Evolutionary conservation across 2,329 filamentous ascomycete species (phyloP).

Genomic region (Colletotrichum sublineola): DNA sequence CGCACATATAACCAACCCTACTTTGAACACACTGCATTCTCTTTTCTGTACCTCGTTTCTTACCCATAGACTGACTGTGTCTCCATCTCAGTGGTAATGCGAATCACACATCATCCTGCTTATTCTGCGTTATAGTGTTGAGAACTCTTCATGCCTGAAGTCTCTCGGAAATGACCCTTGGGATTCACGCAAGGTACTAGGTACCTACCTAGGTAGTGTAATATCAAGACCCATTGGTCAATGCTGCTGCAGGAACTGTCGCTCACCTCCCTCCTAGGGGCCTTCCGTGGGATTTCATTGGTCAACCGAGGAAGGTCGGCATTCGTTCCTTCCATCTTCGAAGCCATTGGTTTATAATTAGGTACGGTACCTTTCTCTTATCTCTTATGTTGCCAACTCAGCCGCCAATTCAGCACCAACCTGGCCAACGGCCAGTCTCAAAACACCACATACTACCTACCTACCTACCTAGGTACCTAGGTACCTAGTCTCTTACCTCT

Average conservation of each 20-base stretch:
- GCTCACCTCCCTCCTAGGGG: not conserved
- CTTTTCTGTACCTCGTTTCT: not conserved
- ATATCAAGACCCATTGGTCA: conserved; percentile 6
- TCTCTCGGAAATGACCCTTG: not conserved
- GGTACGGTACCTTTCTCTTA: no score
- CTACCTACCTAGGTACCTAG: no score
- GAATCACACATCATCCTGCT: not conserved
- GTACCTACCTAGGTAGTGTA: no score
- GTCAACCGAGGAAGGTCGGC: not conserved
- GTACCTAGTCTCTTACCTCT: no score
- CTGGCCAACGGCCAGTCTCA: not conserved
- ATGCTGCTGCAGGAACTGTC: conserved; percentile 21
- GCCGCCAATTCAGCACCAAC: not conserved
- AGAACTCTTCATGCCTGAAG: not conserved
- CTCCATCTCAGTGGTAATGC: not conserved
- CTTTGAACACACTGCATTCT: not conserved
- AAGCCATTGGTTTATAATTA: no score
- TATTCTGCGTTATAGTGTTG: not conserved
- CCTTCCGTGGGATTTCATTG: not conserved
- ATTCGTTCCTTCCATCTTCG: not conserved
- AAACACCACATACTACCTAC: not conserved
- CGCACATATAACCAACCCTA: not conserved
- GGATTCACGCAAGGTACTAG: not conserved
- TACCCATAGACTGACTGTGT: not conserved
- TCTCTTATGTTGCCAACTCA: no score